Conservation (phyloP, 148 eudicot genomes). For the Nepenthes mirabilis region DNA sequence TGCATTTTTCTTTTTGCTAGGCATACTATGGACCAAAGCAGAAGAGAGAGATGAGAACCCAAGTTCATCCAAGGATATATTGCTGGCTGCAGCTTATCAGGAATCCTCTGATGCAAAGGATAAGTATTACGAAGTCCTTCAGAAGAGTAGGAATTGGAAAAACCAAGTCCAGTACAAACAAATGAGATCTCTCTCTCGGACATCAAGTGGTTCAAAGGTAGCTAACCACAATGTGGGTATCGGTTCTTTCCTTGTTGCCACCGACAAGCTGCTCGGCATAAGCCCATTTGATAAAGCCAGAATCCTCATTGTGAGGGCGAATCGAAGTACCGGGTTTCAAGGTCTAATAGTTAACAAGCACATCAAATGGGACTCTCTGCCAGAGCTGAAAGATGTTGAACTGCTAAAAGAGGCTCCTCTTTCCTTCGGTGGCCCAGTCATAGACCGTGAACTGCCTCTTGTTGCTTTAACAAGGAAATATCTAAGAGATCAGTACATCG, state of each 20-base stretch:
- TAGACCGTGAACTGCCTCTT: conserved; percentile 44
- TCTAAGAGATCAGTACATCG: conserved; percentile 10
- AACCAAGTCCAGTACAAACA: conserved; percentile 9
- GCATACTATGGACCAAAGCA: conserved; percentile 23
- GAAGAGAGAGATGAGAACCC: conserved; percentile 12
- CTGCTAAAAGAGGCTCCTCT: conserved; percentile 42
- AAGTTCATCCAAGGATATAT: conserved; percentile 9
- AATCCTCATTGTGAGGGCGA: conserved; percentile 55
- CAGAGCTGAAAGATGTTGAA: conserved; percentile 25
- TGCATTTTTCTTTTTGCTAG: conserved; percentile 15
- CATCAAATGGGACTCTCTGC: conserved; percentile 54
- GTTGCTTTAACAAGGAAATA: conserved; percentile 38
- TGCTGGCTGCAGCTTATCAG: conserved; percentile 2
- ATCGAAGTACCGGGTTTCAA: conserved; percentile 45
- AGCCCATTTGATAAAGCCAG: conserved; percentile 39
- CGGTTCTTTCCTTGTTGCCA: conserved; percentile 65
- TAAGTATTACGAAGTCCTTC: conserved; percentile 19
- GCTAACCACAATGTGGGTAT: conserved; percentile 17
- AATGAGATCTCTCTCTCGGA: neutral
- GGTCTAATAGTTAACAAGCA: conserved; percentile 71
- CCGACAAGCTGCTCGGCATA: conserved; percentile 34
- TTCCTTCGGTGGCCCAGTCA: conserved; percentile 72
- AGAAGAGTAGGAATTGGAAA: conserved; percentile 13
- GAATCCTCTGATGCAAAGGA: conserved; percentile 12
- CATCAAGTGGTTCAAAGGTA: conserved; percentile 8